These are phyloP conservation scores for Fusarium cyanostomum DNA, from an alignment of 2,329 filamentous ascomycete genomes.

Conservation along the genomic window DNA sequence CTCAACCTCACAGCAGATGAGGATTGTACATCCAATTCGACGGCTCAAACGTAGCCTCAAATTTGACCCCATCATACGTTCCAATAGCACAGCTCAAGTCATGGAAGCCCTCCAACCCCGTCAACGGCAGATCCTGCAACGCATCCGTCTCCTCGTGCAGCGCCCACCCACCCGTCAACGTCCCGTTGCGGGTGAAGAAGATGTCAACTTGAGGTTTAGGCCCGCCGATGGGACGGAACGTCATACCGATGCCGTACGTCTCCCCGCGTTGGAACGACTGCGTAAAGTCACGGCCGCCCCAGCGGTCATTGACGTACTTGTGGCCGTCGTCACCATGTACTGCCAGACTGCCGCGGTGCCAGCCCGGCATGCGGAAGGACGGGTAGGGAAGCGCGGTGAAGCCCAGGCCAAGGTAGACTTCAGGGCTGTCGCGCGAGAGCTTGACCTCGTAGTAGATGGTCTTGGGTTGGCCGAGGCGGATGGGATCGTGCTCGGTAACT, in stretches of 20 bases:
- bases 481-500: slow-evolving; percentile 66
- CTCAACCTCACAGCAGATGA: slow-evolving; percentile 25
- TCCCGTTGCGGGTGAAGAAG: slow-evolving; percentile 77
- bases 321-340: slow-evolving; percentile 85
- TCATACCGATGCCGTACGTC: slow-evolving; percentile 77
- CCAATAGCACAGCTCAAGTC: slow-evolving; percentile 78
- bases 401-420: slow-evolving; percentile 70
- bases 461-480: slow-evolving; percentile 51
- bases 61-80: slow-evolving; percentile 72
- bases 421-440: slow-evolving; percentile 57
- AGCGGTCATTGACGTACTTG: slow-evolving; percentile 78
- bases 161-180: slow-evolving; percentile 70
- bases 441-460: slow-evolving; percentile 79
- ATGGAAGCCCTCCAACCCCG: slow-evolving; percentile 74
- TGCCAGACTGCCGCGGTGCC: slow-evolving; percentile 78
- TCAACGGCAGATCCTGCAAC: slow-evolving; percentile 67
- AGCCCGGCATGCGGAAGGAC: slow-evolving; percentile 79
- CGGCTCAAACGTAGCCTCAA: slow-evolving; percentile 72
- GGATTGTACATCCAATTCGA: slow-evolving; percentile 65
- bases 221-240: slow-evolving; percentile 55
- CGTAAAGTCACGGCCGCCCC: slow-evolving; percentile 77
- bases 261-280: slow-evolving; percentile 70
- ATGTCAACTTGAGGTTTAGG: slow-evolving; percentile 47
- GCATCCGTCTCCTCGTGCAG: slow-evolving; percentile 78
- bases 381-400: slow-evolving; percentile 80